Conservation (phyloP, 2,329 filamentous ascomycete genomes). For the Colletotrichum cereale region DNA sequence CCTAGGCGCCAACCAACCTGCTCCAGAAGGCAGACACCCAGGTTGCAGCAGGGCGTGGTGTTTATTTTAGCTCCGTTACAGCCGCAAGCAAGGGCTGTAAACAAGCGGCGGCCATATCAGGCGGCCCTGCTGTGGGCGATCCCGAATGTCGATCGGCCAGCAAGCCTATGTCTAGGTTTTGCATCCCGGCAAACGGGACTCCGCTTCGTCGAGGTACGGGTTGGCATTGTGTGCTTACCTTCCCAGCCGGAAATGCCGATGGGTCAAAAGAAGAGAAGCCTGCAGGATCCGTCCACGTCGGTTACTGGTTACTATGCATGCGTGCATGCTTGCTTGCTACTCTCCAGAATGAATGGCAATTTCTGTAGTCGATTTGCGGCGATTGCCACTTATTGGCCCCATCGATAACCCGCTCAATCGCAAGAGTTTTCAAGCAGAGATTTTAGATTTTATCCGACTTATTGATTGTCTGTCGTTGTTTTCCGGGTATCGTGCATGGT, state of each 20-base stretch:
- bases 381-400: slow-evolving; percentile 23
- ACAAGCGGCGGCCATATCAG: slow-evolving; percentile 7
- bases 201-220: background rate
- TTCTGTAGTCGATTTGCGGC: slow-evolving; percentile 18
- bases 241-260: slow-evolving; percentile 20
- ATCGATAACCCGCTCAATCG: slow-evolving; percentile 9
- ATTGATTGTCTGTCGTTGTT: background rate
- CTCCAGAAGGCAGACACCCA: background rate
- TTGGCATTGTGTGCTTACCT: background rate
- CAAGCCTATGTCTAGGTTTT: slow-evolving; percentile 6
- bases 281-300: background rate
- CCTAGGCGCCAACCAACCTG: background rate
- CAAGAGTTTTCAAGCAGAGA: slow-evolving; percentile 25
- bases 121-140: slow-evolving; percentile 25
- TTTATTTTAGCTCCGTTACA: slow-evolving; percentile 30
- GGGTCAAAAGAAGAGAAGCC: background rate
- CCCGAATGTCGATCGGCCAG: slow-evolving; percentile 19
- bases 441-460: slow-evolving; percentile 21
- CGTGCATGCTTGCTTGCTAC: background rate
- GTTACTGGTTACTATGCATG: no score
- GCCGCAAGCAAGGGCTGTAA: slow-evolving; percentile 35
- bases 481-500: background rate
- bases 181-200: background rate
- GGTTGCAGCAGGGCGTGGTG: slow-evolving; percentile 12
- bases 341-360: slow-evolving; percentile 11